phyloP scores from a whole-genome alignment of 345 rosid species.

The Citrus maxima region DNA sequence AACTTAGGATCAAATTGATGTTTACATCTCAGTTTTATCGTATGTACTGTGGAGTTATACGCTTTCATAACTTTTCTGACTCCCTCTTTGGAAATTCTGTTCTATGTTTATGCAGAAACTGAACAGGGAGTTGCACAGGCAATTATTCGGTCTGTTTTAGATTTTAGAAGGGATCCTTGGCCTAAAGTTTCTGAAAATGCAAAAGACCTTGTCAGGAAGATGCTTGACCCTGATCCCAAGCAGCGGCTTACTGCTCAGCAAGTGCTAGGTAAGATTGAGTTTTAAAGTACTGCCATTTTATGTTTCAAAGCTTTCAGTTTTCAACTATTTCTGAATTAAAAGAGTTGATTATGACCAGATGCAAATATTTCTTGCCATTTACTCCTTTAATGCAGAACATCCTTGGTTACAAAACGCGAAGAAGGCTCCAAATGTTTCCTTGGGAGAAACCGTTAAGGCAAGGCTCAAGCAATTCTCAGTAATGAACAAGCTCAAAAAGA shows the following conservation, averaged over 20 bases:
- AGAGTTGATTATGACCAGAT: not conserved
- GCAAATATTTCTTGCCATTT: constrained; percentile 6
- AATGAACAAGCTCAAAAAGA: constrained; percentile 98
- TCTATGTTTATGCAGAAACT: constrained; percentile 56
- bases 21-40: not conserved
- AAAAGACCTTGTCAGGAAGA: constrained; percentile 85
- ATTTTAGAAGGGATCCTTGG: constrained; percentile 99
- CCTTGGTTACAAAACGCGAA: constrained; percentile 93
- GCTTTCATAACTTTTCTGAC: not conserved
- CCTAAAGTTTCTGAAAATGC: constrained; percentile 91
- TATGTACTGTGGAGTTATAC: not conserved
- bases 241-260: constrained; percentile 89
- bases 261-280: constrained; percentile 67
- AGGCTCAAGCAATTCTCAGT: constrained; percentile 93
- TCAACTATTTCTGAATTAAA: not conserved
- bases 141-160: constrained; percentile 68
- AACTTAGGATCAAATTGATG: not conserved
- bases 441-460: constrained; percentile 95
- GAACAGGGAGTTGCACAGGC: constrained; percentile 99
- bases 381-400: constrained; percentile 56
- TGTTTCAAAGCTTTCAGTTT: not conserved
- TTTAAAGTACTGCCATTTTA: not conserved
- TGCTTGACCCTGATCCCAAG: constrained; percentile 90
- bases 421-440: constrained; percentile 86
- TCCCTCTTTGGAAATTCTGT: not conserved